These are phyloP conservation scores for Pythium rhizo-oryzae DNA, from an alignment of 352 stramenopile species.

Conservation along the genomic window DNA sequence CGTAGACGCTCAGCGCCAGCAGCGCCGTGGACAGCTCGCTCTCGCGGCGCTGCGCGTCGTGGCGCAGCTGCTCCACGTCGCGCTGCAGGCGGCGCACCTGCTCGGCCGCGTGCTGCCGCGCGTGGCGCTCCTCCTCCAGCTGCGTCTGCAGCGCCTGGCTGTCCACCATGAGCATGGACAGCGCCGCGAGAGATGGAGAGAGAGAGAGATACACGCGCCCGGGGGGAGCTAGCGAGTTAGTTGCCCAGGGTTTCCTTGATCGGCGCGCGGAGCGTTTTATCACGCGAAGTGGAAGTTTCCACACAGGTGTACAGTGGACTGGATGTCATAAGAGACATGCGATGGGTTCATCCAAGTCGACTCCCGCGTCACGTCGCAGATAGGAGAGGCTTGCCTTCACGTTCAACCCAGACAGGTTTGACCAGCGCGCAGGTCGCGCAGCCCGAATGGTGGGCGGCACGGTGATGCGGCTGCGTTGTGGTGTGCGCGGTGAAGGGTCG, in stretches of 20 bases:
- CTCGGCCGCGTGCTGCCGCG: constrained; percentile 14
- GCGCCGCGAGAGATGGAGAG: background rate
- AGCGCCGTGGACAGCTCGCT: constrained; percentile 34
- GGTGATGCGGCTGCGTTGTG: too few species aligned
- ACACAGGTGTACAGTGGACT: background rate
- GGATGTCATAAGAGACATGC: constrained; percentile 15
- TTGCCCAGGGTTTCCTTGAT: background rate
- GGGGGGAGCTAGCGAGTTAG: background rate
- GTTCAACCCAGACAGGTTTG: too few species aligned
- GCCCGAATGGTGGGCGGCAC: too few species aligned
- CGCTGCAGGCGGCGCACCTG: constrained; percentile 30
- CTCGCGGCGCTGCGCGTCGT: constrained; percentile 33
- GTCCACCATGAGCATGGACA: constrained; percentile 17
- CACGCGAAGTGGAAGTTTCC: constrained; percentile 12
- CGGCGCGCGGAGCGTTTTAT: background rate
- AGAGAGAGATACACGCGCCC: background rate
- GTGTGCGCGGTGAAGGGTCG: too few species aligned
- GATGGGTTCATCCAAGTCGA: constrained; percentile 11
- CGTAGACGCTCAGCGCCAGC: constrained; percentile 31
- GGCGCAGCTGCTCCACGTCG: constrained; percentile 36
- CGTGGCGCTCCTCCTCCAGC: constrained; percentile 19
- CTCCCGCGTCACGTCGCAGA: too few species aligned
- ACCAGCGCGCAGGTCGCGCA: too few species aligned
- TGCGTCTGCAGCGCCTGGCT: constrained; percentile 15
- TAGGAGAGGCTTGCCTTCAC: too few species aligned